Base-by-base conservation (phyloP, 208 protist species). In the Trypanosomatidae sp. region DNA sequence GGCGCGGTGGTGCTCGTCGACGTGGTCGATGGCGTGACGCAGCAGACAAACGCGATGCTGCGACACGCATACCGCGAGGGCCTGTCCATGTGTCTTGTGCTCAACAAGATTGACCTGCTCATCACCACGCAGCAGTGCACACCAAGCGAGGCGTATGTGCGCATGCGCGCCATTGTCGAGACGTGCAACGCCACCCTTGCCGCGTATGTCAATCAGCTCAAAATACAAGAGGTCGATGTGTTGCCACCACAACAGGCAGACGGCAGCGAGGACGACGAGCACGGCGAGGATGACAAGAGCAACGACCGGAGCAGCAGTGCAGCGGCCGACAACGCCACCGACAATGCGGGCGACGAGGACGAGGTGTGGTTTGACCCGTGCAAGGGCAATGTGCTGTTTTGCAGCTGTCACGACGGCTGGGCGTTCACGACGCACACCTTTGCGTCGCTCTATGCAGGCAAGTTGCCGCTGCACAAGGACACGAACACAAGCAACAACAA, bases 81-180 rank as follows among this genome's bases (percentile, higher is more conserved):
- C 6, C 62, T 99, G 7, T 82, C 61, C 24, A 96, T 96, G 58
- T 82, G 82, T 46, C 73, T 99, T 13, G 93, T 99, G 6, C 66
- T 99, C 8, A 99, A 99, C 71, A 99, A 99, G 64, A 96, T 99
- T 13, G 98, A 99, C 66, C 66, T 96, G 24, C 66, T 97, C 11
- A 85, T 99, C 44, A 66, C 71, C 6, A 86, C 97, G 38, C 74
- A 98, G 48, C 67, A 97, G 52, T 60, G 94, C 67, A 87, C 42
- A 57, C 89, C 55, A 6, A 73, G 61, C 75, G 97, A 83, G 76
- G 75, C 72, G 2, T 92, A 97, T 30, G 79, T 97, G 48, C 59
- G 84, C 28, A 93, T 97, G 58, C 73, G 98, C 18, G 54, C 68
- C 21, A 88, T 99, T 33, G 67, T 99, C 23, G 88, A 97, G 67